Base-by-base conservation (phyloP, 768 basidiomycete species). In the Calocera cornea region DNA sequence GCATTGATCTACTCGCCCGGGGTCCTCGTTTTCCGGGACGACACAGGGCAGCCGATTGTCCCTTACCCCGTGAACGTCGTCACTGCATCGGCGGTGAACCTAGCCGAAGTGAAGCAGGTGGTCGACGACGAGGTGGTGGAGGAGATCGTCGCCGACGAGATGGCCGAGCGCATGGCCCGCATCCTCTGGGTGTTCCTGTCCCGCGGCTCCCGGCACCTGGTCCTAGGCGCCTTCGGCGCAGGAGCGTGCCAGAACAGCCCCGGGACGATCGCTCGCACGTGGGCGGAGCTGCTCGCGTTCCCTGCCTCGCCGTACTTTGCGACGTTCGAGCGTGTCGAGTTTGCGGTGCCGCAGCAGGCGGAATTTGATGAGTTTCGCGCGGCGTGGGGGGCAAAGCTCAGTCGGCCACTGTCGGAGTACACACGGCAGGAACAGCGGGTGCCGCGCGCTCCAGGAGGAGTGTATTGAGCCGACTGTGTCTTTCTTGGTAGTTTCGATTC, bases 31-130 rank as follows among this genome's bases (percentile, higher is more conserved):
- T 82, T 90, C 69, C 83, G 87, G 16, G 80, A 85, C 69, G 87
- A 92, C 72, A 73, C 75, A 12, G 88, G 87, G 41, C 76, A 75
- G 14, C 84, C 81, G 81, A 73, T 80, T 8, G 76, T 79, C 41
- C 88, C 89, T 2, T 77, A 85, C 68, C 77, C 82, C 54, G 80
- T 86, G 24, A 86, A 89, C 69, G 80, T 91, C 17, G 73, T 90
- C 65, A 89, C 87, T 2, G 83, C 86, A 67, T 81, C 89, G 1
- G 89, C 89, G 0, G 89, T 91, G 5, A 89, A 92, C 69, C 88
- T 89, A 19, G 82, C 82, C 2, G 77, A 79, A 12, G 81, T 82
- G 44, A 75, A 79, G 33, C 70, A 73, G 66, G 54, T 69, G 69
- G 22, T 79, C 44, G 16, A 77, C 5, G 71, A 78, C 5, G 65